These are phyloP conservation scores for Hibiscus syriacus DNA, from an alignment of 345 rosid species.

Conservation along the genomic window DNA sequence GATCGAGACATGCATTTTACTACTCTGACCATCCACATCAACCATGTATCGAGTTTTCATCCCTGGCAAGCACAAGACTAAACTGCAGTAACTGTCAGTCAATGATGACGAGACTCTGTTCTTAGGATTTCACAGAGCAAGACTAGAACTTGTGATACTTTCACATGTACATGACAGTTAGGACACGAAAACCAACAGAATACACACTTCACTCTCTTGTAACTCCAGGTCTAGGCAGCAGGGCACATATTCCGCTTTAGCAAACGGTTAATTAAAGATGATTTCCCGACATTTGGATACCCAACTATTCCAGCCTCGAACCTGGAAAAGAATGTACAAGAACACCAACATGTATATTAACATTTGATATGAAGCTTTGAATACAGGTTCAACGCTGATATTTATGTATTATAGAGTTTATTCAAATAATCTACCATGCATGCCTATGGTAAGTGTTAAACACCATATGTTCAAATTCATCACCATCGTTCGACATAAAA, in stretches of 20 bases:
- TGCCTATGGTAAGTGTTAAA: not conserved
- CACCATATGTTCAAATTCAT: not conserved
- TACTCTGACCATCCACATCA: not conserved
- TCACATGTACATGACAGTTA: not conserved
- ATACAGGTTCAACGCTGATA: not conserved
- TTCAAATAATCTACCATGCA: too few species aligned
- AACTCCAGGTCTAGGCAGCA: conserved; percentile 97
- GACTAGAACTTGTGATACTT: not conserved
- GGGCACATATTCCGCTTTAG: conserved; percentile 82
- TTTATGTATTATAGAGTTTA: too few species aligned
- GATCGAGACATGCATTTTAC: conserved; percentile 1
- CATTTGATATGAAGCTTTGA: not conserved
- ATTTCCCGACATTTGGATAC: conserved; percentile 95
- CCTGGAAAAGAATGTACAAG: conserved; percentile 28
- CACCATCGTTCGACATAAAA: not conserved
- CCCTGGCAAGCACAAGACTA: not conserved
- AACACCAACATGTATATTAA: not conserved
- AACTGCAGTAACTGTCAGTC: not conserved
- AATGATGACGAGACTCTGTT: too few species aligned
- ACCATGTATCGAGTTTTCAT: conserved; percentile 2
- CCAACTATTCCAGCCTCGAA: conserved; percentile 96
- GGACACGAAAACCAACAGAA: not conserved
- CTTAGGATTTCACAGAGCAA: too few species aligned
- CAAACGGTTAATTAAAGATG: conserved; percentile 86
- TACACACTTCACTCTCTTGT: conserved; percentile 74